These are phyloP conservation scores for Parietaria judaica DNA, from an alignment of 306 rosid genomes.

Conservation along the genomic window DNA sequence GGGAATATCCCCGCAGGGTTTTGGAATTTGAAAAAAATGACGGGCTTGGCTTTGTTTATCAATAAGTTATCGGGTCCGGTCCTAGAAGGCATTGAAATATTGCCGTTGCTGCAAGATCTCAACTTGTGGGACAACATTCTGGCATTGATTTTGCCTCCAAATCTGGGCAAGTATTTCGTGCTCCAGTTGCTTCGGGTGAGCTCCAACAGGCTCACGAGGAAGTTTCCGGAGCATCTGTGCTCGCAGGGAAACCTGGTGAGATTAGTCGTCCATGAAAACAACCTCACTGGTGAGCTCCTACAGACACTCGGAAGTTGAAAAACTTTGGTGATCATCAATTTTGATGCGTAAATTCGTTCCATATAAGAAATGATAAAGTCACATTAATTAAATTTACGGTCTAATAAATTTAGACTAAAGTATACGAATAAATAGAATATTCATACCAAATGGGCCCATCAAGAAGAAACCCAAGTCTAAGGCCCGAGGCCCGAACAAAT, in stretches of 20 bases:
- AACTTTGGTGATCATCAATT: constrained; percentile 15
- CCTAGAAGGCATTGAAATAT: constrained; percentile 43
- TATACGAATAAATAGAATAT: no score
- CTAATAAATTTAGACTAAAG: no score
- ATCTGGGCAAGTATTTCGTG: constrained; percentile 40
- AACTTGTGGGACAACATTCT: constrained; percentile 34
- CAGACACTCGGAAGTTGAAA: constrained; percentile 50
- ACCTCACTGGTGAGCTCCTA: constrained; percentile 51
- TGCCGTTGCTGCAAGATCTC: constrained; percentile 34
- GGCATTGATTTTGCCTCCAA: constrained; percentile 48
- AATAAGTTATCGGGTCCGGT: constrained; percentile 49
- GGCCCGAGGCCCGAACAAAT: no score
- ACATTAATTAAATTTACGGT: no score
- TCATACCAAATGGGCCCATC: no score
- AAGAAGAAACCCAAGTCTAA: no score
- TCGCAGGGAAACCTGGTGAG: constrained; percentile 26
- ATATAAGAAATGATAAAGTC: no score
- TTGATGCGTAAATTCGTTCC: no score
- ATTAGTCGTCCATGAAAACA: constrained; percentile 34
- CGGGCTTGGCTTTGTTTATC: constrained; percentile 18
- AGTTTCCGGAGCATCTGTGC: constrained; percentile 52
- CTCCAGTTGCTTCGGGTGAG: constrained; percentile 29
- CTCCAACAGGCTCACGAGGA: constrained; percentile 37
- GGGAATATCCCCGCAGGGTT: constrained; percentile 48
- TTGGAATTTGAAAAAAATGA: constrained; percentile 40